Base-by-base conservation (phyloP, 1,139 yeast species). In the Pichia sp. region DNA sequence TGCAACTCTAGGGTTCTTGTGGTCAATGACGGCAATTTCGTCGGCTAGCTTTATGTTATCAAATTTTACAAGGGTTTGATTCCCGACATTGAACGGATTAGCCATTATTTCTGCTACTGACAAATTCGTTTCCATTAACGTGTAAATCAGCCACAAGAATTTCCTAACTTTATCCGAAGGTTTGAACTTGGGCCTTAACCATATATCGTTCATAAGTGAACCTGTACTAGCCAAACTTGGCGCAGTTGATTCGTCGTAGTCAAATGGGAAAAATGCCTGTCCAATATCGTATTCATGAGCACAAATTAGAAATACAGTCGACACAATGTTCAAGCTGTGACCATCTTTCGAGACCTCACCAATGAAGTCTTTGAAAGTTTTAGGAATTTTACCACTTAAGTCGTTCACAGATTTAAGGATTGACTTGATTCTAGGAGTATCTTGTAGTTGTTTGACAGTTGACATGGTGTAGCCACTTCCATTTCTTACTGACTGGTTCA, bases 401-500 rank as follows among this genome's bases (percentile, higher is more conserved):
- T 69, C 72, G 47, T 65, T 66, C 1, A 80, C 81, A 0, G 96
- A 95, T 70, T 92, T 92, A 61, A 93, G 72, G 26, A 93, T 92
- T 0, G 95, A 85, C 68, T 93, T 93, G 59, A 93, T 77, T 54
- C 98, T 75, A 6, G 98, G 98, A 0, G 98, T 95, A 68, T 93
- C 99, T 70, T 93, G 98, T 46, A 93, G 75, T 54, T 90, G 95
- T 67, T 87, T 89, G 50, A 67, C 69, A 4, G 70, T 60, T 13
- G 67, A 58, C 60, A 63, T 59, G 0, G 70, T 67, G 51, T 65
- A 67, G 6, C 67, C 67, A 45, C 63, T 62, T 15, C 65, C 64
- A 30, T 64, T 62, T 53, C 66, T 59, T 10, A 41, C 16, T 30
- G 51, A 38, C 8, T 41, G 38, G n/a, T 46, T 46, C 16, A 38